Evolutionary conservation across 768 basidiomycete species (phyloP), one percentile per base, ranked within the genome.

Genomic region (Russula abietina): DNA sequence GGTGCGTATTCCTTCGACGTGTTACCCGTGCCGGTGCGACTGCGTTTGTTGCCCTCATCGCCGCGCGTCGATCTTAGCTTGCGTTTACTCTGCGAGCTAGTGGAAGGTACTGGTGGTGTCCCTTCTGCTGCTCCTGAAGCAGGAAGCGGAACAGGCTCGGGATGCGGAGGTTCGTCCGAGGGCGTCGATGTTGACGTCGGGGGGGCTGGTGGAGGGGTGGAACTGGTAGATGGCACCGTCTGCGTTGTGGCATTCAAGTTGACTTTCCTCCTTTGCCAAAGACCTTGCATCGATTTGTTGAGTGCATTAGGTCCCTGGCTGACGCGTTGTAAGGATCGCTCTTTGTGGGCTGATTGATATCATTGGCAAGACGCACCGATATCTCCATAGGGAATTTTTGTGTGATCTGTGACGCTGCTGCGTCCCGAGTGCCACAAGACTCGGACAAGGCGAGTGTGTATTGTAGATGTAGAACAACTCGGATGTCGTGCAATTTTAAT

Each of bases 221-320:
- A 64, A 24, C 73, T 67, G 5, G 73, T 62, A 26, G 71, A 54
- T 22, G 69, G 28, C 9, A 70, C 46, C 2, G 62, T 26, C 4
- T 22, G 45, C 45, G 70, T 57, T 1, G 62, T 12, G 1, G 76
- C 64, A 64, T 91, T 91, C 59, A 91, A 75, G 67, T 92, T 91
- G 14, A 92, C 55, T 71, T 80, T 86, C n/a, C 80, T 80, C 45
- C 85, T 77, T 59, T 91, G 88, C 90, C 90, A 92, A 22, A 89
- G 78, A 26, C 83, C 84, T 73, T 89, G 89, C 85, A 90, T 88
- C 26, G 88, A 88, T 60, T 80, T 78, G 73, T 92, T 92, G 68
- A 92, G 77, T 19, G 81, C 73, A 76, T 91, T 91, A 61, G 87
- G 80, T 58, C 82, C 85, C 88, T 90, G 71, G 75, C 85, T 87